Conservation (phyloP, 192 early-diverging fungal genomes). For the Podila epigama region DNA sequence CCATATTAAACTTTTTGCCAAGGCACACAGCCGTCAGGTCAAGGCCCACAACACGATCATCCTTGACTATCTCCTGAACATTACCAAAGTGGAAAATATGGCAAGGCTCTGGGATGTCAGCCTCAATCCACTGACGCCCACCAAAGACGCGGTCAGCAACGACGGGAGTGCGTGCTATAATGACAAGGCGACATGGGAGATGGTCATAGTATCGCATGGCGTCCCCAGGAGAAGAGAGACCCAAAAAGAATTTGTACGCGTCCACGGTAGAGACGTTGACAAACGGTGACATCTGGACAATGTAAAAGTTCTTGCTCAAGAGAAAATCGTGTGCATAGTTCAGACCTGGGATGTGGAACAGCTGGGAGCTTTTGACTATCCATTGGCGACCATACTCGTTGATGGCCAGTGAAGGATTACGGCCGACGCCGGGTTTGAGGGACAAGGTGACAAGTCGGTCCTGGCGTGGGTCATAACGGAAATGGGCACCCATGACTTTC, state of each 20-base stretch:
- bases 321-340: slow-evolving; percentile 47
- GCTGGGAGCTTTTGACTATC: slow-evolving; percentile 37
- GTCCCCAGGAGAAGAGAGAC: slow-evolving; percentile 38
- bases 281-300: slow-evolving; percentile 47
- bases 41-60: slow-evolving; percentile 22
- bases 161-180: slow-evolving; percentile 41
- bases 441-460: slow-evolving; percentile 46
- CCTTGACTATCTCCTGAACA: slow-evolving; percentile 23
- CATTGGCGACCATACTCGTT: slow-evolving; percentile 46
- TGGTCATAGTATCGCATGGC: slow-evolving; percentile 47
- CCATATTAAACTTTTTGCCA: slow-evolving; percentile 47
- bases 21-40: slow-evolving; percentile 43
- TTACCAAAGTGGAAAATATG: slow-evolving; percentile 50
- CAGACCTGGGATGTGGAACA: slow-evolving; percentile 40
- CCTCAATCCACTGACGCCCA: slow-evolving; percentile 39
- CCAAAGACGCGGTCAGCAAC: slow-evolving; percentile 22
- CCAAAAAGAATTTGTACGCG: slow-evolving; percentile 40
- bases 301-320: slow-evolving; percentile 44
- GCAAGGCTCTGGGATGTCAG: slow-evolving; percentile 46
- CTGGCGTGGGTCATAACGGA: slow-evolving; percentile 36
- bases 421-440: slow-evolving; percentile 34
- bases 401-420: slow-evolving; percentile 29
- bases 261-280: slow-evolving; percentile 32
- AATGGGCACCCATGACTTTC: slow-evolving; percentile 37
- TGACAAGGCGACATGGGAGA: slow-evolving; percentile 40